A percentile compares a stretch with the other conserved stretches of the same genome.
Evolutionary conservation across 225 moss, liverwort and hornwort species (phyloP).

Genomic region (Straminergon stramineum): DNA sequence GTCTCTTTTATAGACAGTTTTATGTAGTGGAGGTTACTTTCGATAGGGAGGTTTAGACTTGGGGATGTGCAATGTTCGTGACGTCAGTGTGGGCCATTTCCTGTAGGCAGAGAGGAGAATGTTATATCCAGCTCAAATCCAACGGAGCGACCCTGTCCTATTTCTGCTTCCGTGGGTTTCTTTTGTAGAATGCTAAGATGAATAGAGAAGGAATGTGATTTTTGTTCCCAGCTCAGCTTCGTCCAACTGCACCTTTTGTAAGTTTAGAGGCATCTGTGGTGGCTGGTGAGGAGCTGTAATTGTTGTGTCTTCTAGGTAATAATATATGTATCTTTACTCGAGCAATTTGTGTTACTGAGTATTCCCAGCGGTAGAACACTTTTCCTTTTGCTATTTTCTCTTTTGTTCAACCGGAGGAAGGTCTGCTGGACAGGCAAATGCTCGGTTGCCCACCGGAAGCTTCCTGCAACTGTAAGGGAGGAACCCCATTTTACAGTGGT

Average conservation of each 20-base stretch:
- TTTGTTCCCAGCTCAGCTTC: neutral
- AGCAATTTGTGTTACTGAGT: neutral
- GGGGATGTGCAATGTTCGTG: neutral
- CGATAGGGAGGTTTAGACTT: neutral
- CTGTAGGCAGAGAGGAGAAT: constrained; percentile 8
- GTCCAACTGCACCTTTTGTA: neutral
- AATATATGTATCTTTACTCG: neutral
- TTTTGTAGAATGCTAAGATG: constrained; percentile 33
- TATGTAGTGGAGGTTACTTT: constrained; percentile 10
- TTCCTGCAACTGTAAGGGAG: neutral
- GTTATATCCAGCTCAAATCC: neutral
- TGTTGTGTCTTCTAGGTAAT: neutral
- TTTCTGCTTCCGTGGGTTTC: constrained; percentile 19
- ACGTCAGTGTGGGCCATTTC: constrained; percentile 4
- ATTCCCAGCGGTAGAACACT: neutral
- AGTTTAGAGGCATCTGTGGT: neutral
- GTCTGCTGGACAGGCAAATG: neutral
- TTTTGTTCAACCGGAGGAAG: neutral
- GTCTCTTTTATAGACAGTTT: constrained; percentile 1
- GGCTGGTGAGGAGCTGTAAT: neutral
- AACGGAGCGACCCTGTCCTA: neutral
- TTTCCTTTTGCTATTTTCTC: neutral
- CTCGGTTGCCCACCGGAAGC: neutral
- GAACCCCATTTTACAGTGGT: neutral
- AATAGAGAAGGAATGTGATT: constrained; percentile 3